Conservation (phyloP, 306 rosid species). For the Notholithocarpus densiflorus region DNA sequence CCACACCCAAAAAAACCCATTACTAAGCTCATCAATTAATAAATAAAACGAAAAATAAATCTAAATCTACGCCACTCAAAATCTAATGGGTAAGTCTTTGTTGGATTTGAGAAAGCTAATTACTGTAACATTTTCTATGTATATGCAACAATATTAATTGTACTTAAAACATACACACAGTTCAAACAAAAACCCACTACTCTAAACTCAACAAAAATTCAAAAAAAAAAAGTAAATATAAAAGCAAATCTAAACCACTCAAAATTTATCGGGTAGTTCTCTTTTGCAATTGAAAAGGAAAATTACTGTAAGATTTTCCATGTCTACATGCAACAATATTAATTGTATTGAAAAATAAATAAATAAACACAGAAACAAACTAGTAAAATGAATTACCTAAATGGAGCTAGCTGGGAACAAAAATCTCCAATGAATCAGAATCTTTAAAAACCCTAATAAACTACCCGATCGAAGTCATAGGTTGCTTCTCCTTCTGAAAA, state of each 20-base stretch:
- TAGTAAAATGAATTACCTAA: conserved; percentile 42
- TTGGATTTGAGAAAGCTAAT: neutral
- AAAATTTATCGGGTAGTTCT: neutral
- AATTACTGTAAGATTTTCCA: neutral
- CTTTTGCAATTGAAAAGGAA: no score
- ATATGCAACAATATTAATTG: neutral
- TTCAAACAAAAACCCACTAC: conserved; percentile 11
- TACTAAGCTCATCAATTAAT: neutral
- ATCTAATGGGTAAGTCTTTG: neutral
- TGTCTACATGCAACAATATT: neutral
- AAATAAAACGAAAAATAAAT: neutral
- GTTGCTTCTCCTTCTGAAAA: conserved; percentile 12
- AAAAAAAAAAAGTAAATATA: neutral
- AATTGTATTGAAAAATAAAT: no score
- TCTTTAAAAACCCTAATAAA: conserved; percentile 29
- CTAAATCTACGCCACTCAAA: neutral
- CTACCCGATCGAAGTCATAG: conserved; percentile 27
- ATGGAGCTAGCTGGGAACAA: conserved; percentile 19
- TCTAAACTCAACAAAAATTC: neutral
- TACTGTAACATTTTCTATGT: neutral
- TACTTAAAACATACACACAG: neutral
- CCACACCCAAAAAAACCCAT: conserved; percentile 1
- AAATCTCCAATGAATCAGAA: conserved; percentile 30
- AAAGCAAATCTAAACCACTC: neutral
- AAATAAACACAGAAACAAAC: neutral